These are phyloP conservation scores for Suillus americanus DNA, from an alignment of 768 basidiomycete genomes.

Conservation along the genomic window DNA sequence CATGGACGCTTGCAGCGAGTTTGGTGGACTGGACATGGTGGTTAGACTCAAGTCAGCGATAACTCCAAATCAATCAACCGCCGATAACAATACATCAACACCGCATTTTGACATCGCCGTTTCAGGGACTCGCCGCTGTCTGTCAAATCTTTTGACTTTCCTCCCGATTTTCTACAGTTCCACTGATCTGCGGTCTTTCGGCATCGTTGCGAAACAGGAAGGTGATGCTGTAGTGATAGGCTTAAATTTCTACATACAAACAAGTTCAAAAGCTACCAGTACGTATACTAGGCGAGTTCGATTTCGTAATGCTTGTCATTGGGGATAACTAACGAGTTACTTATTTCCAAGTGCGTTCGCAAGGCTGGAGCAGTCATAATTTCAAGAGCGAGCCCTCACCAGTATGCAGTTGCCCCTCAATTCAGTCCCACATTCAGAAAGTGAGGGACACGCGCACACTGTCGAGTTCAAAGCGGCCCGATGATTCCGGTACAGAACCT, in stretches of 20 bases:
- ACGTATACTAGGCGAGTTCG: neutral
- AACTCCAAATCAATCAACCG: conserved; percentile 2
- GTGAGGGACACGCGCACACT: too few species aligned
- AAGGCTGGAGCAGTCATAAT: too few species aligned
- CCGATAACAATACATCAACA: conserved; percentile 1
- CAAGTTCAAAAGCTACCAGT: neutral
- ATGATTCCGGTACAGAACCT: too few species aligned
- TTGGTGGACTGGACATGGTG: conserved; percentile 34
- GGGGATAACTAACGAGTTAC: too few species aligned
- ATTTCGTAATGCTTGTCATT: neutral
- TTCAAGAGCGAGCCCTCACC: too few species aligned
- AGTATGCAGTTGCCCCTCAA: too few species aligned
- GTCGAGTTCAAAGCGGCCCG: too few species aligned
- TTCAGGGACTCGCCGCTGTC: neutral
- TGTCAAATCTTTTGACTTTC: neutral
- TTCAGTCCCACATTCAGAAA: too few species aligned
- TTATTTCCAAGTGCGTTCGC: too few species aligned
- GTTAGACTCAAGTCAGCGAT: conserved; percentile 7
- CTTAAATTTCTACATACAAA: neutral
- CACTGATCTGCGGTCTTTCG: neutral
- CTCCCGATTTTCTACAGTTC: neutral
- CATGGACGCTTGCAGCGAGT: conserved; percentile 30
- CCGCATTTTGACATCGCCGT: conserved; percentile 1
- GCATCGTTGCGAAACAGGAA: neutral
- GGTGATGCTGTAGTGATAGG: neutral